A percentile compares a stretch with the other conserved stretches of the same genome.
Evolutionary conservation across 768 basidiomycete species (phyloP).

Genomic region (Kwoniella sp.): DNA sequence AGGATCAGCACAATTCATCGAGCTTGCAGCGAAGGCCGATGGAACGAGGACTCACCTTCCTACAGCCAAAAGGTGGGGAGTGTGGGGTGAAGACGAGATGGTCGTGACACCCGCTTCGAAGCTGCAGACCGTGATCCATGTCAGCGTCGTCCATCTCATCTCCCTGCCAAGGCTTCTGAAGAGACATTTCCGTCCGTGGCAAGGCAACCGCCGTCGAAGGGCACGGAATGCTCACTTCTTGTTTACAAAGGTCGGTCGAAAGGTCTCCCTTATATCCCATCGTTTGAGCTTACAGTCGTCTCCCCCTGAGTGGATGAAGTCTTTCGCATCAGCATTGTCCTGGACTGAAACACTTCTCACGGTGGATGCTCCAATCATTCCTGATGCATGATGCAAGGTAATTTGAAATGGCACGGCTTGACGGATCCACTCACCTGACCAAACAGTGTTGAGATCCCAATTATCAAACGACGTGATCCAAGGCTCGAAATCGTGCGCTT

Average conservation of each 20-base stretch:
- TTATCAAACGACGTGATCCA: slow-evolving; percentile 93
- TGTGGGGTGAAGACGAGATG: slow-evolving; percentile 78
- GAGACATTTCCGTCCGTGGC: too few relatives aligned
- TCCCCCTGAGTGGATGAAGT: slow-evolving; percentile 65
- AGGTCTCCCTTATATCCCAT: slow-evolving; percentile 81
- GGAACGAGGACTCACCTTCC: slow-evolving; percentile 68
- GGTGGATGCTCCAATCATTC: neutral
- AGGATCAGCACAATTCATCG: neutral
- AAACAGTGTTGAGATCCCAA: slow-evolving; percentile 77
- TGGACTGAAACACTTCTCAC: too few relatives aligned
- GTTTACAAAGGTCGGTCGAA: slow-evolving; percentile 70
- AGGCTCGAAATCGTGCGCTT: slow-evolving; percentile 88
- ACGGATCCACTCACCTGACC: slow-evolving; percentile 80
- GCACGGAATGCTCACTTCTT: slow-evolving; percentile 63
- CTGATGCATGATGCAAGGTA: neutral
- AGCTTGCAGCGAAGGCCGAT: slow-evolving; percentile 1
- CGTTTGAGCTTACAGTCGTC: slow-evolving; percentile 87
- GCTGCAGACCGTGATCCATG: slow-evolving; percentile 58
- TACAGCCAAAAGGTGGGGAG: slow-evolving; percentile 81
- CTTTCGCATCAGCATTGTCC: neutral
- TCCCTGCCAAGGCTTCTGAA: too few relatives aligned
- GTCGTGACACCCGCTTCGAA: slow-evolving; percentile 92
- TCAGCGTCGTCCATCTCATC: neutral
- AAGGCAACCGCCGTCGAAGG: too few relatives aligned
- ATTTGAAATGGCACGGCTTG: too few relatives aligned